Evolutionary conservation across 2,329 filamentous ascomycete species (phyloP), one percentile per base, ranked within the genome.

Genomic region (Stagonosporopsis cucurbitacearum): DNA sequence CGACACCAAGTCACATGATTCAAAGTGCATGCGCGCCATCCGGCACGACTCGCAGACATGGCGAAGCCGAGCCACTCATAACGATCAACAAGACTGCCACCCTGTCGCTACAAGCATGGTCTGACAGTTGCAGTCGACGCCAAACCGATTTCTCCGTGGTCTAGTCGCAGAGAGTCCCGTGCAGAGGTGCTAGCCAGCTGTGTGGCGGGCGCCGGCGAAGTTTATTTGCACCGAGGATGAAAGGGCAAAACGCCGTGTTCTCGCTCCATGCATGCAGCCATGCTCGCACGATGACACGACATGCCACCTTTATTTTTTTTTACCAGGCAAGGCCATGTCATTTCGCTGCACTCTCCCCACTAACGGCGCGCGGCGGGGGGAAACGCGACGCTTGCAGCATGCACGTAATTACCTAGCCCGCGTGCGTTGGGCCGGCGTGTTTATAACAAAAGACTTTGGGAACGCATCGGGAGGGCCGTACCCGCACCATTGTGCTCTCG

Each of bases 1-100:
- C 35, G 2, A 36, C 50, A 25, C 53, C 57, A 59, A 59, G 40
- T 59, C 57, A 59, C 57, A 57, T 57, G 57, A 59, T 19, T 25
- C 6, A 22, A 22, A 30, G 1, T n/a, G 28, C 48, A 53, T 58
- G 55, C 55, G 42, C 49, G 49, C 44, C 54, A 57, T 53, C 48
- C 44, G 54, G 49, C 49, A 49, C 54, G 37, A 51, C 23, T 32
- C 43, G 23, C n/a, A 43, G 44, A 20, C 42, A 9, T 33, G 23
- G 15, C 25, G 22, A 23, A 50, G 30, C 43, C 47, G 42, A 37
- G 25, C 53, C 53, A 47, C 30, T 56, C 48, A 51, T 13, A 20
- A 51, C 42, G 47, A 56, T 56, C 47, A 40, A 23, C 43, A 19
- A 2, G 25, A 19, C 12, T 12, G 20, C 43, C 23, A 23, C 36